Conservation (phyloP, 495 filamentous ascomycete species). For the Penicillium salamii region DNA sequence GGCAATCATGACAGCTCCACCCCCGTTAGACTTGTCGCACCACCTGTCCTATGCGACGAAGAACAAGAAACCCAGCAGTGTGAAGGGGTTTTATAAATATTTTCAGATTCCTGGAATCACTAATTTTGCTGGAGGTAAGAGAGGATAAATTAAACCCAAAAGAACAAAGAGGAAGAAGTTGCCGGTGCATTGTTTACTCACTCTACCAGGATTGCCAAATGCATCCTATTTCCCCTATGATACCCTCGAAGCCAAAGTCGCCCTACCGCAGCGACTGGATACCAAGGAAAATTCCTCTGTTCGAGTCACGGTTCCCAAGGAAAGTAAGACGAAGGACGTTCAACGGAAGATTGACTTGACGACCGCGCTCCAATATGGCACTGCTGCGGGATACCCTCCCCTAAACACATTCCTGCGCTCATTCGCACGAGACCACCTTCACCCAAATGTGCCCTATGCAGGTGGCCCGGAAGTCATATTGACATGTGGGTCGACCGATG, state of each 20-base stretch:
- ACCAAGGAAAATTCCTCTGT: slow-evolving; percentile 46
- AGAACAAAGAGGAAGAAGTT: too few relatives aligned
- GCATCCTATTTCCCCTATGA: slow-evolving; percentile 84
- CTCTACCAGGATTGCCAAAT: slow-evolving; percentile 67
- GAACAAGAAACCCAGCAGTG: slow-evolving; percentile 55
- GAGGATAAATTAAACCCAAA: not conserved
- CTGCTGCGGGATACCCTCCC: slow-evolving; percentile 70
- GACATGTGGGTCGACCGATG: slow-evolving; percentile 80
- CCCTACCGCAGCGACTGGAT: slow-evolving; percentile 69
- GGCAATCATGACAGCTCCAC: slow-evolving; percentile 24
- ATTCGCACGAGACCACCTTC: slow-evolving; percentile 72
- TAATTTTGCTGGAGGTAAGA: slow-evolving; percentile 83
- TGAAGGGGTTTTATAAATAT: slow-evolving; percentile 84
- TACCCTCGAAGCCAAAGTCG: slow-evolving; percentile 77
- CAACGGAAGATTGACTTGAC: slow-evolving; percentile 72
- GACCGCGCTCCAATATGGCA: slow-evolving; percentile 84
- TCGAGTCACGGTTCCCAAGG: slow-evolving; percentile 69
- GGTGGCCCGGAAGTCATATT: slow-evolving; percentile 73
- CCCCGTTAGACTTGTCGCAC: slow-evolving; percentile 73
- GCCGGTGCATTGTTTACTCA: not conserved
- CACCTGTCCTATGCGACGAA: slow-evolving; percentile 69
- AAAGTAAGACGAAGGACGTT: slow-evolving; percentile 48
- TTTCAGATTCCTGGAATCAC: slow-evolving; percentile 75
- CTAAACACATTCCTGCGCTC: slow-evolving; percentile 72
- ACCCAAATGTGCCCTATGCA: slow-evolving; percentile 76